Base-by-base conservation (phyloP, 106 monocot species). In the Dendrobium chrysotoxum region DNA sequence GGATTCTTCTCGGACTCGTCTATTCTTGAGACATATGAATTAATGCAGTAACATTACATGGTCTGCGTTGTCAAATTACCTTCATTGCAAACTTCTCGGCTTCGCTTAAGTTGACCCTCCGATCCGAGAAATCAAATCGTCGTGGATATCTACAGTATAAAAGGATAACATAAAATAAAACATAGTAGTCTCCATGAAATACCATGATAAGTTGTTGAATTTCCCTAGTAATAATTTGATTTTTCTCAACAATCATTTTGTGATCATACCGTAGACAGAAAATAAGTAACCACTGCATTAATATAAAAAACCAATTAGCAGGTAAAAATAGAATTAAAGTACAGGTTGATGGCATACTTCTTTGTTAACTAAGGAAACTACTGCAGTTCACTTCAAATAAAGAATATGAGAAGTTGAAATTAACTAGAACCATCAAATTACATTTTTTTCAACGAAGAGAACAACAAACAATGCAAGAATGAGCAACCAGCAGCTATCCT, bases 401-500 rank as follows among this genome's bases (percentile, higher is more conserved):
- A 66, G 5, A 66, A 66, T 26, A 66, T 28, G 31, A 31, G 54
- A 54, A 54, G 61, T 12, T 8, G 28, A 70, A 70, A 0, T 0
- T 21, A 45, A 45, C 45, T 45, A 50, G 50, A 50, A 50, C 50
- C 50, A 50, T 2, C 12, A 61, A 26, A 86, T 88, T 88, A 97
- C 93, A 90, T 97, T 97, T 86, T 97, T 84, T 40, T 92, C 96
- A 85, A 97, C 86, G 79, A 97, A 94, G 57, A 97, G 86, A 30
- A 94, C 96, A 42, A 97, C 71, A 80, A 97, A 11, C 58, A 97
- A 83, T 72, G 96, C 96, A 83, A 92, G 83, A n/a, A 84, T 85
- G 81, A 97, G 92, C 74, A 91, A 75, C 90, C 90, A 16, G 90
- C 87, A 76, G 85, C 87, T 57, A 90, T 90, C 81, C 83, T 87